Base-by-base conservation (phyloP, 305 asterid genomes). In the Fraxinus ornus region DNA sequence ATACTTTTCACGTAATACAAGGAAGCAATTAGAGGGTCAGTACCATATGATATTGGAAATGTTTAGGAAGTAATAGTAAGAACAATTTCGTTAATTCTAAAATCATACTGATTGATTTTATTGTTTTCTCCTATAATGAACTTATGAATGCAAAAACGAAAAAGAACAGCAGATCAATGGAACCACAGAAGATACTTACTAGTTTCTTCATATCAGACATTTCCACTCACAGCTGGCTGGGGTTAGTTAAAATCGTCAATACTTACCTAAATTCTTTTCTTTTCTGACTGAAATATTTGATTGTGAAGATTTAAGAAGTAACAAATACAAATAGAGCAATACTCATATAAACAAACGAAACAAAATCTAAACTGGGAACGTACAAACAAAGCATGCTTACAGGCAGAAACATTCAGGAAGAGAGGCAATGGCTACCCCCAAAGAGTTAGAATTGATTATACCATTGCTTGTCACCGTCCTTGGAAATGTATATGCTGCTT, bases 331-430 rank as follows among this genome's bases (percentile, higher is more conserved):
- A 28, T 28, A 28, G 32, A 28, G 32, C 32, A 28, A 28, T 28
- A 28, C 32, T 28, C 32, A 28, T 26, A 92, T 88, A 80, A 83
- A 88, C 93, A 91, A 83, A 87, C 77, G 78, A 85, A 81, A 85
- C 87, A 85, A 87, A 86, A 85, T 85, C 89, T 86, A 86, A 78
- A 82, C 82, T 79, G 83, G 70, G 77, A 75, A 80, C 83, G 85
- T 81, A 86, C 84, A 86, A 90, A 86, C 89, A 87, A 86, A 84
- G 84, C 83, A 76, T 78, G 90, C 91, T 91, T 91, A 89, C 94
- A 88, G 85, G 81, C 52, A 85, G 93, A 86, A 87, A 90, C 86
- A 86, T 84, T 87, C 77, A 85, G 89, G 91, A 85, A 76, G 90
- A 83, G 82, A 82, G 84, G 91, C 83, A 57, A 73, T 86, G 89